phyloP scores from a whole-genome alignment of 1,284 basidiomycete species.

The Cryptococcus sp. region DNA sequence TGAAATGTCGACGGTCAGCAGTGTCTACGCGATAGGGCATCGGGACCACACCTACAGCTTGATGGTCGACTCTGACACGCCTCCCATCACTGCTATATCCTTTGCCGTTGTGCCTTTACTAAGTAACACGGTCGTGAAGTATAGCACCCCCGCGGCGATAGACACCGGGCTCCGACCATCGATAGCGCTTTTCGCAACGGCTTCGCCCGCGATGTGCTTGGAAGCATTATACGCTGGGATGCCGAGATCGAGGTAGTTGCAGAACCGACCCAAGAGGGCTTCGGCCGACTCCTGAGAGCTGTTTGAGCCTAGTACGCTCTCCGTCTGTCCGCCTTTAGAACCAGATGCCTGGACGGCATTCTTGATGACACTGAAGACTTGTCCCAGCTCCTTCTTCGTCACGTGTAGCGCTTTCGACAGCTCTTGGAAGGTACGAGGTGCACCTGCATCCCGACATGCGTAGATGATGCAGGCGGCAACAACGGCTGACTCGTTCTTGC shows the following conservation, averaged over 20 bases:
- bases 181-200: slow-evolving; percentile 80
- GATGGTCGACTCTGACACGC: slow-evolving; percentile 96
- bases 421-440: slow-evolving; percentile 92
- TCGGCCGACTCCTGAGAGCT: slow-evolving; percentile 66
- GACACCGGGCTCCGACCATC: slow-evolving; percentile 94
- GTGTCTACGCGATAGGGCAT: not conserved
- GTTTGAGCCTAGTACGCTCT: slow-evolving; percentile 23
- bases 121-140: slow-evolving; percentile 83
- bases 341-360: slow-evolving; percentile 23
- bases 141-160: slow-evolving; percentile 93
- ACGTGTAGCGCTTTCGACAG: slow-evolving; percentile 92
- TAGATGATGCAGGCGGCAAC: slow-evolving; percentile 98
- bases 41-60: slow-evolving; percentile 60
- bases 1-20: slow-evolving; percentile 31
- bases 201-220: slow-evolving; percentile 77
- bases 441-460: slow-evolving; percentile 90
- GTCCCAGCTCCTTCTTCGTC: slow-evolving; percentile 90
- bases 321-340: slow-evolving; percentile 12
- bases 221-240: slow-evolving; percentile 60
- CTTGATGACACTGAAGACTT: slow-evolving; percentile 72
- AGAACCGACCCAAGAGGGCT: slow-evolving; percentile 87
- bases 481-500: slow-evolving; percentile 84
- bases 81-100: slow-evolving; percentile 91
- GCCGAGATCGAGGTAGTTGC: slow-evolving; percentile 67
- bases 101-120: slow-evolving; percentile 71